A percentile compares a stretch with the other conserved stretches of the same genome.
phyloP scores from a whole-genome alignment of 495 filamentous ascomycete genomes.

The Talaromyces nanjingensis region DNA sequence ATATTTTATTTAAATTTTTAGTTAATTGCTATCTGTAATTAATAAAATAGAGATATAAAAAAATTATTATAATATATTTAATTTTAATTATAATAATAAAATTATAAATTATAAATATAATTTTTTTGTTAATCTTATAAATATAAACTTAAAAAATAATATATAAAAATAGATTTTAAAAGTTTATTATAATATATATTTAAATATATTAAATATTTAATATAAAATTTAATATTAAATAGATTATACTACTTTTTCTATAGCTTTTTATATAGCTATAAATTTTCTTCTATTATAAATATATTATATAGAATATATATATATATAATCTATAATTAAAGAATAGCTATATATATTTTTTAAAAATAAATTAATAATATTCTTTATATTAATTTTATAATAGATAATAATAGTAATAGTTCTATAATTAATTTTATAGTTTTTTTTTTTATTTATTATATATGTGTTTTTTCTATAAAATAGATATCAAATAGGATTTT shows the following conservation, averaged over 20 bases:
- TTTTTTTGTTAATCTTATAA: not conserved
- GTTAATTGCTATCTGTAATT: too few species aligned
- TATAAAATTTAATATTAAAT: slow-evolving; percentile 9
- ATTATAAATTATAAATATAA: not conserved
- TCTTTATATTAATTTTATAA: not conserved
- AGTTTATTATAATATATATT: slow-evolving; percentile 6
- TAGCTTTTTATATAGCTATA: too few species aligned
- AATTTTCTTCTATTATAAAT: too few species aligned
- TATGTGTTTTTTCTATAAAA: too few species aligned
- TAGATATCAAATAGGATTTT: not conserved
- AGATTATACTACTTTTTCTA: too few species aligned
- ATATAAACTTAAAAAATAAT: not conserved
- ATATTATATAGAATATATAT: too few species aligned
- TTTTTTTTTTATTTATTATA: slow-evolving; percentile 7
- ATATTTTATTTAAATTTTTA: not conserved
- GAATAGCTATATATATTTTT: too few species aligned
- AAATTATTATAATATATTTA: not conserved
- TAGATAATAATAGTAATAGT: not conserved
- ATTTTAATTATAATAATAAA: not conserved
- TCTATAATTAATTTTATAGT: too few species aligned
- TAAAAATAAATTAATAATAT: not conserved
- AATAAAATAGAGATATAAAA: too few species aligned
- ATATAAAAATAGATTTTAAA: slow-evolving; percentile 7
- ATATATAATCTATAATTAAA: not conserved
- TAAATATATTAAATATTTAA: not conserved